Conservation (phyloP, 1,284 basidiomycete genomes). For the Sutorius eximius region DNA sequence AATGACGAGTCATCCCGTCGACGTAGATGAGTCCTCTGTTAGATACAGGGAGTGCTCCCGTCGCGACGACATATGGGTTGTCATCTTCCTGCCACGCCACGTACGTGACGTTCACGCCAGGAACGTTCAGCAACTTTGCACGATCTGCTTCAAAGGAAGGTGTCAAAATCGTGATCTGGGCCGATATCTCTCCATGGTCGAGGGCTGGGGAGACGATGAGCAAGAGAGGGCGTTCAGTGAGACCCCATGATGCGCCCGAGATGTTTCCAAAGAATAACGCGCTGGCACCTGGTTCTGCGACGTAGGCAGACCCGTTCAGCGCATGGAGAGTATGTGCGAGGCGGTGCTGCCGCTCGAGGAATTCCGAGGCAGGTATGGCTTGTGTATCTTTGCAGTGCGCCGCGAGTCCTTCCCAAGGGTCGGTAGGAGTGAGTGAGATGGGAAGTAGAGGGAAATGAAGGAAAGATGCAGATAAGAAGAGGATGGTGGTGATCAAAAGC, state of each 20-base stretch:
- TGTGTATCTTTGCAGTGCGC: slow-evolving; percentile 51
- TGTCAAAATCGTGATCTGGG: slow-evolving; percentile 63
- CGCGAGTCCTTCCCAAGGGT: slow-evolving; percentile 41
- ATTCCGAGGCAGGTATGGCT: slow-evolving; percentile 52
- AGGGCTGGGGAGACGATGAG: slow-evolving; percentile 57
- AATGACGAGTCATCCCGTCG: slow-evolving; percentile 58
- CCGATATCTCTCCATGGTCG: slow-evolving; percentile 33
- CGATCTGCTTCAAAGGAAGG: slow-evolving; percentile 77
- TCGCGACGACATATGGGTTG: slow-evolving; percentile 61
- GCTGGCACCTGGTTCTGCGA: slow-evolving; percentile 75
- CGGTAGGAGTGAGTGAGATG: neutral
- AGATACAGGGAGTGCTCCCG: slow-evolving; percentile 42
- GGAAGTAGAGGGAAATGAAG: neutral
- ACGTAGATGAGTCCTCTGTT: slow-evolving; percentile 51
- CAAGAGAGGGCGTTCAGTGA: slow-evolving; percentile 78
- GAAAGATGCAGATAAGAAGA: slow-evolving; percentile 9
- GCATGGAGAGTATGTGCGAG: slow-evolving; percentile 52
- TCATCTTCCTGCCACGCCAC: slow-evolving; percentile 75
- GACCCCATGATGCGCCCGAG: slow-evolving; percentile 59
- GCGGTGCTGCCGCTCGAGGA: slow-evolving; percentile 49
- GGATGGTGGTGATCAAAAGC: slow-evolving; percentile 2
- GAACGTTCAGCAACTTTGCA: slow-evolving; percentile 60
- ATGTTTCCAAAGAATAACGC: slow-evolving; percentile 73
- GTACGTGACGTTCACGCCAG: slow-evolving; percentile 47
- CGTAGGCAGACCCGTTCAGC: slow-evolving; percentile 59